Base-by-base conservation (phyloP, 805 yeast genomes). In the Saccharomycopsis sp. region DNA sequence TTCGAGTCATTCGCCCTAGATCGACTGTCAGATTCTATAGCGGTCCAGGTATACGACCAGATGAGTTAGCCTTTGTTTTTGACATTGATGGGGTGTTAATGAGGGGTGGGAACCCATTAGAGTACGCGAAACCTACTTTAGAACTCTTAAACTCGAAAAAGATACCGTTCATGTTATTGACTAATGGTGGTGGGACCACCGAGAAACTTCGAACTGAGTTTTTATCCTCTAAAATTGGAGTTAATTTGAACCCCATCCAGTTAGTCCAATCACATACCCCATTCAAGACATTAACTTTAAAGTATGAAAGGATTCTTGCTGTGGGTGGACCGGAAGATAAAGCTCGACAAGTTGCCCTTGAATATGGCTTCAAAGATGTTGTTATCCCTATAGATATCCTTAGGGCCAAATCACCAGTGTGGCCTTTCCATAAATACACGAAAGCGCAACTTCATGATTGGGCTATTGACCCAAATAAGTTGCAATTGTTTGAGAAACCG, bases 241-340 rank as follows among this genome's bases (percentile, higher is more conserved):
- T 59, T 2, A 55, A 57, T 1, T 61, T 82, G n/a, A 63, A 72
- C 23, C 71, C 77, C 2, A 61, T 68, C 36, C 96, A 88, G 56
- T 67, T 89, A 36, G 78, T 89, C 14, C 94, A 85, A 61, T 78
- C 90, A 32, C 97, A 89, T 59, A 87, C 97, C 0, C 96, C 96
- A 0, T 78, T 81, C 71, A 74, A 73, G 52, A 71, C 79, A 0
- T 63, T 85, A 41, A 63, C 67, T 7, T 66, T 70, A 38, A 59
- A 59, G 35, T 78, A 70, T 51, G 63, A 74, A 39, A 66, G 86
- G 13, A 88, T 89, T 4, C 64, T 89, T 47, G 86, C 85, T 2
- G 81, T 88, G 16, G 97, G 97, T n/a, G 94, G 94, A 3, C 78
- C 74, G 8, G 74, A 71, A 3, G 85, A 81, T 54, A 63, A 68